Evolutionary conservation across 768 basidiomycete species (phyloP), one percentile per base, ranked within the genome.

Genomic region (Pleurotus pulmonarius): DNA sequence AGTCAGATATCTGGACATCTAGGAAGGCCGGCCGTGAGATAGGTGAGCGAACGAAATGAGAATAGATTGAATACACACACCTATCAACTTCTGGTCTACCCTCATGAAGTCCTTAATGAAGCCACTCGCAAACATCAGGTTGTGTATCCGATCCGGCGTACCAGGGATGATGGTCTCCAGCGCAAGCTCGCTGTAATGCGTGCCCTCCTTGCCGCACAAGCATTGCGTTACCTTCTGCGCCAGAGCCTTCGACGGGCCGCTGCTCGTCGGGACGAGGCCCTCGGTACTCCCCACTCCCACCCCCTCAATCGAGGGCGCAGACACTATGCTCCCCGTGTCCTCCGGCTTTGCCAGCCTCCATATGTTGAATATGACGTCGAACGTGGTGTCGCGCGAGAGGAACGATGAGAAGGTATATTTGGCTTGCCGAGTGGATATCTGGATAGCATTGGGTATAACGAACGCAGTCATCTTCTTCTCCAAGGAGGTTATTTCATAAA

Each of bases 401-500:
- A 99, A 96, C 12, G 95, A 98, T 0, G 97, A 92, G 63, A 98
- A 98, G 1, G 88, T 91, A 73, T 97, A 93, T 74, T 95, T 92
- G 15, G 81, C 80, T 61, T 85, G 84, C 24, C 82, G 80, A 0
- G 95, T 97, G 12, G 91, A 84, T 56, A 98, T 82, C 62, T 90
- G 88, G 62, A 98, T 95, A 22, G 92, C 96, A 68, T 98, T 98
- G 13, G 96, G 96, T 60, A 98, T 98, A 58, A 98, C 93, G 62
- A 94, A 91, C 2, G 96, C 95, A 0, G 96, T 98, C 92, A 95
- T 98, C 65, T 86, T 92, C 82, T 97, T 98, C 67, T 98, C 96
- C 20, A 98, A 82, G 18, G 83, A 75, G 29, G 80, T 86, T 56
- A 98, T 86, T 65, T 97, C 93, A 67, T 86, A 81, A 60, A 97